These are phyloP conservation scores for Powellomyces hirtus DNA, from an alignment of 192 early-diverging fungal species.

Conservation along the genomic window DNA sequence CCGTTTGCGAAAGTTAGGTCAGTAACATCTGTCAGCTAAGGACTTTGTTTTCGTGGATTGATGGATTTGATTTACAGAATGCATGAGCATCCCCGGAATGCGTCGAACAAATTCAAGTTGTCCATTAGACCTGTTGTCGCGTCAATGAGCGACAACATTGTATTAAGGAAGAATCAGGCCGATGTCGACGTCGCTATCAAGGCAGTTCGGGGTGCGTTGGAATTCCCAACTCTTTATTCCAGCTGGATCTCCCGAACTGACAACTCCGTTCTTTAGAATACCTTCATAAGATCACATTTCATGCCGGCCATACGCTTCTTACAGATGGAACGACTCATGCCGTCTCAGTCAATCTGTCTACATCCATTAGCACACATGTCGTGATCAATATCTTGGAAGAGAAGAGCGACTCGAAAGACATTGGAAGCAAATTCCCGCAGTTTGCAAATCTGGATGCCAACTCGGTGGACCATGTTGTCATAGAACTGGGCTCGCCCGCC, in stretches of 20 bases:
- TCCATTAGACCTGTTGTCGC: background rate
- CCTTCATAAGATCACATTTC: background rate
- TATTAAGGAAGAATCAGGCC: background rate
- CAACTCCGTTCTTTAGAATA: background rate
- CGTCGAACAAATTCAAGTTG: background rate
- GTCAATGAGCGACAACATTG: background rate
- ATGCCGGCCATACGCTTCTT: background rate
- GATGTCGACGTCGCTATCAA: background rate
- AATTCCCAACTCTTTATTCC: background rate
- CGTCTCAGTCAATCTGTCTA: background rate
- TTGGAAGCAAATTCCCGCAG: background rate
- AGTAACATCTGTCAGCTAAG: no score
- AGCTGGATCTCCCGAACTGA: no score
- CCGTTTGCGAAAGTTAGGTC: constrained; percentile 5
- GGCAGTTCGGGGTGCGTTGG: background rate
- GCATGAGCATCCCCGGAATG: no score
- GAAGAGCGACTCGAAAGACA: background rate
- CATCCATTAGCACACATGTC: background rate
- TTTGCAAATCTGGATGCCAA: background rate
- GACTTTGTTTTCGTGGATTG: no score
- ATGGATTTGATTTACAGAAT: no score
- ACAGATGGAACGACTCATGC: background rate
- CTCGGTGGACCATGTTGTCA: background rate
- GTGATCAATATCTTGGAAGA: background rate
- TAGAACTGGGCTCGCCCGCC: background rate